Evolutionary conservation across 441 rosid genomes (phyloP), one percentile per base, ranked within the genome.

Genomic region (Mallotus japonicus): DNA sequence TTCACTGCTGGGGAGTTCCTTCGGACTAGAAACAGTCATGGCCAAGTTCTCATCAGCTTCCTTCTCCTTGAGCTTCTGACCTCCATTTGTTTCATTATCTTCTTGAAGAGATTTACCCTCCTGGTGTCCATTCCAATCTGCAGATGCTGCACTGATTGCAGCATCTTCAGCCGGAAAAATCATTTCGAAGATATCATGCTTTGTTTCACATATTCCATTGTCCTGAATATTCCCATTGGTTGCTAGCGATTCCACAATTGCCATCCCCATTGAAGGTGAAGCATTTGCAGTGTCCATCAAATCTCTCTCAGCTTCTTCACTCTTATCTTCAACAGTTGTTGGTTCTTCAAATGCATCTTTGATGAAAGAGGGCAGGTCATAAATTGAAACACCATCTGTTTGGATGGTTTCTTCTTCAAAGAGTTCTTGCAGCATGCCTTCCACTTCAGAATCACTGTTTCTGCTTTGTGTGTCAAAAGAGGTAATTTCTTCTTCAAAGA

Each of bases 401-500:
- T 67, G 81, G 77, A 46, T 60, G 17, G 62, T 37, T n/a, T 77
- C 83, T 47, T 70, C 69, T 66, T 81, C 17, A 50, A 4, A 15
- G 34, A 55, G 42, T 51, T 61, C 13, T 9, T 70, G 72, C 59
- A 65, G 37, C 24, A 40, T 17, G 19, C 44, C 68, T 42, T 75
- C 80, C 24, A 46, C 28, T 70, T 75, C 81, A 20, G 62, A 55
- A 57, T 67, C 74, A 49, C 72, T 42, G 32, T 75, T 65, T 16
- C 34, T 22, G 40, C 65, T 65, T 63, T 71, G 67, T 13, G 44
- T 32, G 42, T 76, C 84, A 28, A 46, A 67, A 53, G 69, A 60
- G 56, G 63, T 76, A 56, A 69, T 68, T 70, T 76, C 79, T 69
- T 80, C 87, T 55, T 62, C 80, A 50, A 72, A 78, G 37, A 78